These are phyloP conservation scores for Medicago truncatula DNA, from an alignment of 306 rosid species.

Conservation along the genomic window DNA sequence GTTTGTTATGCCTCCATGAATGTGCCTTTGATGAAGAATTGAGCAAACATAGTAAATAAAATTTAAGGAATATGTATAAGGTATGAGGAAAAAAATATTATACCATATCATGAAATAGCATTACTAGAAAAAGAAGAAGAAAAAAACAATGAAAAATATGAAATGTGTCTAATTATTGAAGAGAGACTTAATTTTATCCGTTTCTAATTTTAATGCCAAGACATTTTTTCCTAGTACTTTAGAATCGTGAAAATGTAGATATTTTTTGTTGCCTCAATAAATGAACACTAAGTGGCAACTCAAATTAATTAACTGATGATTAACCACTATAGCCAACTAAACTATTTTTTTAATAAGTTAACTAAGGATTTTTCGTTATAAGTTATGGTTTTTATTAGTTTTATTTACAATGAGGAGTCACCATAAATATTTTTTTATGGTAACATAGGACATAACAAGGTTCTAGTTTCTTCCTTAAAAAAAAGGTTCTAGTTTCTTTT, in stretches of 20 bases:
- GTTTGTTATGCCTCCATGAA: not conserved
- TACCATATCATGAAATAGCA: not conserved
- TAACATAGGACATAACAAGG: not conserved
- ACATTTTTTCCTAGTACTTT: no score
- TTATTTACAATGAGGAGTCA: not conserved
- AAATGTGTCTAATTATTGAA: no score
- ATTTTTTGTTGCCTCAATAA: not conserved
- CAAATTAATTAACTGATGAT: not conserved
- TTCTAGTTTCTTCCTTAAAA: no score
- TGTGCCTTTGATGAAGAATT: not conserved
- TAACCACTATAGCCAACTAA: not conserved
- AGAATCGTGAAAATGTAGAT: no score
- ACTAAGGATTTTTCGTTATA: not conserved
- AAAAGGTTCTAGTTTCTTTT: no score
- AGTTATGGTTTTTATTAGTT: not conserved
- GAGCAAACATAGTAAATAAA: not conserved
- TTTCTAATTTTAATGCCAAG: no score
- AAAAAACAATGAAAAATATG: no score
- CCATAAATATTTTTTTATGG: not conserved
- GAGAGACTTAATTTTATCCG: no score
- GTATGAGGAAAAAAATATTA: no score
- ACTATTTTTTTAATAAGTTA: not conserved
- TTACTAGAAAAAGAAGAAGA: not conserved
- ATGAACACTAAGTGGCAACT: not conserved
- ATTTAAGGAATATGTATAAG: not conserved